phyloP scores from a whole-genome alignment of 106 monocot genomes.

The Platanthera zijinensis region DNA sequence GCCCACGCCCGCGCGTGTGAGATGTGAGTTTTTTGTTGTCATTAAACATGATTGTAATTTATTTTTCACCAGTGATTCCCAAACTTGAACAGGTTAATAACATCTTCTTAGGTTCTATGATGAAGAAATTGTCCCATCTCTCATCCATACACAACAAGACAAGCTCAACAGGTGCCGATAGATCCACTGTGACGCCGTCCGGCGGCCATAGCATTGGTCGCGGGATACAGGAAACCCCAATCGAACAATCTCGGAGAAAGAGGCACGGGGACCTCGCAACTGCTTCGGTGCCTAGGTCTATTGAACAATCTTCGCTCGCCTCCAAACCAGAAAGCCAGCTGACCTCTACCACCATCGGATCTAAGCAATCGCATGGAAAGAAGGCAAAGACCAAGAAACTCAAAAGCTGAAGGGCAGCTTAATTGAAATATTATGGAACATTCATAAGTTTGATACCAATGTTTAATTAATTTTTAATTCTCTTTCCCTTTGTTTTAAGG shows the following conservation, averaged over 20 bases:
- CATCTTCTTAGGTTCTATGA: conserved; percentile 19
- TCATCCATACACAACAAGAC: conserved; percentile 17
- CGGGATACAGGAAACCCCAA: conserved; percentile 11
- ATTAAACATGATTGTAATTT: too few species aligned
- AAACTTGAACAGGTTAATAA: neutral
- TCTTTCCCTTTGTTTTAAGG: too few species aligned
- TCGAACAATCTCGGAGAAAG: conserved; percentile 19
- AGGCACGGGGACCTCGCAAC: conserved; percentile 9
- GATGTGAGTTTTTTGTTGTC: too few species aligned
- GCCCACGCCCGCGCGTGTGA: too few species aligned
- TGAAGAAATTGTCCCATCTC: conserved; percentile 17
- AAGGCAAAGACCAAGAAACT: conserved; percentile 34
- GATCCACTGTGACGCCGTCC: conserved; percentile 32
- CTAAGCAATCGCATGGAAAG: conserved; percentile 18
- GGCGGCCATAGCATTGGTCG: conserved; percentile 18
- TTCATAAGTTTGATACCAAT: too few species aligned
- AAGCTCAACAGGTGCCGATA: conserved; percentile 7
- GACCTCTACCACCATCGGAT: conserved; percentile 2
- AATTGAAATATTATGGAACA: neutral
- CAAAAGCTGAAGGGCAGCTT: conserved; percentile 9
- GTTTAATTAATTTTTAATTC: too few species aligned
- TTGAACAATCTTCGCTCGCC: conserved; percentile 17
- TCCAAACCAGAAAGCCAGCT: conserved; percentile 20
- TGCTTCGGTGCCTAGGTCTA: conserved; percentile 9
- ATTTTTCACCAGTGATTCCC: neutral